Conservation (phyloP, 768 basidiomycete species). For the Suillus plorans region DNA sequence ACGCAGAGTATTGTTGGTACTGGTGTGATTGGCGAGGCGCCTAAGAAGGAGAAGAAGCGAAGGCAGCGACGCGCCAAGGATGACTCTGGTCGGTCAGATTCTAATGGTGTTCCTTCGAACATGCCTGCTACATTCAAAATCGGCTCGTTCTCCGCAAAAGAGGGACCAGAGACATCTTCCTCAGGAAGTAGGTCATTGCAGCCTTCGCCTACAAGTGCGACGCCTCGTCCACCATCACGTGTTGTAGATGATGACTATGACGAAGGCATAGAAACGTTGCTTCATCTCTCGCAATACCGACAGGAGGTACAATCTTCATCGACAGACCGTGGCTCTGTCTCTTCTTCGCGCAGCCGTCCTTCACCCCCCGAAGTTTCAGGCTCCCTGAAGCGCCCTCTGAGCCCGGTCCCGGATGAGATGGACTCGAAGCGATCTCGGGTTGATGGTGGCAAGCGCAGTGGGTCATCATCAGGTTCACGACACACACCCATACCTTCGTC, state of each 20-base stretch:
- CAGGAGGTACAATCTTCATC: conserved; percentile 28
- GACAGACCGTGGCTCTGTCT: conserved; percentile 56
- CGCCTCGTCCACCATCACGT: conserved; percentile 61
- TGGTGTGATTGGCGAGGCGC: conserved; percentile 34
- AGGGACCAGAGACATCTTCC: conserved; percentile 61
- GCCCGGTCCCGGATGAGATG: conserved; percentile 62
- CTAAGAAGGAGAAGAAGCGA: conserved; percentile 61
- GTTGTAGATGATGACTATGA: conserved; percentile 92
- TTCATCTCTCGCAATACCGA: conserved; percentile 57
- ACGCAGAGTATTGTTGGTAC: conserved; percentile 32
- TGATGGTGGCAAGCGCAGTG: conserved; percentile 50
- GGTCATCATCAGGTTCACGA: conserved; percentile 47
- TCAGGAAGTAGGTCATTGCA: conserved; percentile 66
- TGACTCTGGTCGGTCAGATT: conserved; percentile 32
- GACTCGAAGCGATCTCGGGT: conserved; percentile 65
- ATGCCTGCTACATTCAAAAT: conserved; percentile 33
- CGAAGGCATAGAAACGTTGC: conserved; percentile 83
- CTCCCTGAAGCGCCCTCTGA: conserved; percentile 65
- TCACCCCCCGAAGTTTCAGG: conserved; percentile 54
- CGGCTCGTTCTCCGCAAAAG: conserved; percentile 36
- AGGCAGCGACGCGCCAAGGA: conserved; percentile 46
- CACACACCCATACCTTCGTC: conserved; percentile 59
- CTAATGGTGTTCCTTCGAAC: conserved; percentile 28
- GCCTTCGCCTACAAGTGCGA: conserved; percentile 67
- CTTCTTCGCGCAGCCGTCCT: conserved; percentile 59